A percentile compares a stretch with the other conserved stretches of the same genome.
Conservation (phyloP, 805 yeast genomes). For the Huiozyma naganishii region DNA sequence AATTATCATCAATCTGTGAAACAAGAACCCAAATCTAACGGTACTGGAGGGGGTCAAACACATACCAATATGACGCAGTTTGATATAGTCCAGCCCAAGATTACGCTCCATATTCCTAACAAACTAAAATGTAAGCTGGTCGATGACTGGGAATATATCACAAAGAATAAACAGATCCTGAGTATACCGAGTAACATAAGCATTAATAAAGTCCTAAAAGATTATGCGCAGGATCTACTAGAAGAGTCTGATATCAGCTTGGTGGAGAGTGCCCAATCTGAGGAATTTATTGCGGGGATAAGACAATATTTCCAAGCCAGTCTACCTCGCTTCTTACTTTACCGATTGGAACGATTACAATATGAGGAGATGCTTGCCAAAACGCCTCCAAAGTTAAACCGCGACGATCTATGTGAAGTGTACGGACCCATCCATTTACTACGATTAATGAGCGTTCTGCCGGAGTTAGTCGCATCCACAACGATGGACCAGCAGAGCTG, state of each 20-base stretch:
- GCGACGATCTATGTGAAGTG: conserved; percentile 25
- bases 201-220: conserved; percentile 41
- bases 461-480: conserved; percentile 72
- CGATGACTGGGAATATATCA: conserved; percentile 88
- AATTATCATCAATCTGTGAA: neutral
- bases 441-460: conserved; percentile 65
- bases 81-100: conserved; percentile 22
- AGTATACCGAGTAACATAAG: conserved; percentile 34
- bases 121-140: conserved; percentile 61
- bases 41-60: neutral
- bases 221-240: conserved; percentile 1
- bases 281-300: conserved; percentile 65
- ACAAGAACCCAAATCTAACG: neutral
- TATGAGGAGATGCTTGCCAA: conserved; percentile 14
- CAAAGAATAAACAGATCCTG: conserved; percentile 66
- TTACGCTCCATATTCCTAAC: conserved; percentile 50
- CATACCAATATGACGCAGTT: neutral
- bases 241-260: conserved; percentile 14
- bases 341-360: conserved; percentile 24
- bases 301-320: conserved; percentile 63
- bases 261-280: conserved; percentile 36
- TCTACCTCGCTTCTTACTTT: conserved; percentile 28
- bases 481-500: conserved; percentile 67
- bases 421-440: conserved; percentile 81
- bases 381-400: conserved; percentile 6